Evolutionary conservation across 1,284 basidiomycete genomes (phyloP).

Genomic region (Heterobasidion irregulare): DNA sequence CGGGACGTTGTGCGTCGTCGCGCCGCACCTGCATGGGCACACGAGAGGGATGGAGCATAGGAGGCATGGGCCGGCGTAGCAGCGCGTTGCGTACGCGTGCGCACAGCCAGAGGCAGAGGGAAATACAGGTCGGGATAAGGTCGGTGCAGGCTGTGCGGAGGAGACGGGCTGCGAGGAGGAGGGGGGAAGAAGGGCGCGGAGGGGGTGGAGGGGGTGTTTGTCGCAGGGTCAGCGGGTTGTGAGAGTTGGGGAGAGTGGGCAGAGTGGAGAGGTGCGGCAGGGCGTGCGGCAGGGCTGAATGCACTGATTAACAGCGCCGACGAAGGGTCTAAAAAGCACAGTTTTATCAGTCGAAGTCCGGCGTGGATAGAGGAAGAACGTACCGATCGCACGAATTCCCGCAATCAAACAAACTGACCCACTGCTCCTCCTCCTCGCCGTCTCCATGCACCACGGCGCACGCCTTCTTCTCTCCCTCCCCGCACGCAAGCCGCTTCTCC

Average conservation of each 20-base stretch:
- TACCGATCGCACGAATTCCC: conserved; percentile 45
- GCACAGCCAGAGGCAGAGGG: conserved; percentile 61
- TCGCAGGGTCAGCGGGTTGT: too few relatives aligned
- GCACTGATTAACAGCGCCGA: too few relatives aligned
- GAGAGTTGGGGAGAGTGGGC: too few relatives aligned
- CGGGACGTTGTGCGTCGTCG: conserved; percentile 41
- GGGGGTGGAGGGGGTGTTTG: too few relatives aligned
- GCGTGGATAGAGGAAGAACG: conserved; percentile 59
- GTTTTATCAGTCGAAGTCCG: conserved; percentile 60
- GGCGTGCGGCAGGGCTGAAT: too few relatives aligned
- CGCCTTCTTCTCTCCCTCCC: conserved; percentile 36
- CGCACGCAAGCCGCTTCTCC: conserved; percentile 54
- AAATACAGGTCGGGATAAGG: too few relatives aligned
- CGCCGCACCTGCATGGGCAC: conserved; percentile 76
- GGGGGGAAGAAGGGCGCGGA: conserved; percentile 23
- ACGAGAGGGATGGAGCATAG: conserved; percentile 64
- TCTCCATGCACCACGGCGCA: conserved; percentile 15
- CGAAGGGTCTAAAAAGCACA: too few relatives aligned
- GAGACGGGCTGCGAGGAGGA: conserved; percentile 13
- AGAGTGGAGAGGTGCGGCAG: too few relatives aligned
- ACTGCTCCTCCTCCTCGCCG: conserved; percentile 23
- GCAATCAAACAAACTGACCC: conserved; percentile 71
- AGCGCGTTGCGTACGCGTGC: conserved; percentile 54
- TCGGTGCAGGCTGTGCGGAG: conserved; percentile 58
- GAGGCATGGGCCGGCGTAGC: conserved; percentile 63